Conservation (phyloP, 2,329 filamentous ascomycete species). For the Trichoderma polysporum region DNA sequence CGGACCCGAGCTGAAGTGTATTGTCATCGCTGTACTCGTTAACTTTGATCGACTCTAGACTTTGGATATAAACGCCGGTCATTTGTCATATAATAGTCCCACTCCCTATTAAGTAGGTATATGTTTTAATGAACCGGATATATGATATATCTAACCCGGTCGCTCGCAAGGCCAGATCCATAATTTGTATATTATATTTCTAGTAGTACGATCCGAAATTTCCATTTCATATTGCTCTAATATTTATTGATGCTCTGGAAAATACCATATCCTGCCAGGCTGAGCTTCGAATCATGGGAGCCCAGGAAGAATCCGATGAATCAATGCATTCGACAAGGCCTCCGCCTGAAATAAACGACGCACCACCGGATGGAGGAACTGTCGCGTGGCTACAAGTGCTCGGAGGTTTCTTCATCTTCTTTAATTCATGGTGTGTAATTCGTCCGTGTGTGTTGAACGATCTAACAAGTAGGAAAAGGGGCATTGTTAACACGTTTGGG, state of each 20-base stretch:
- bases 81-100: background rate
- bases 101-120: too few relatives aligned
- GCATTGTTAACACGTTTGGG: constrained; percentile 38
- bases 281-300: background rate
- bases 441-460: background rate
- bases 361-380: constrained; percentile 47
- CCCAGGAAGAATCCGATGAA: background rate
- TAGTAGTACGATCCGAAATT: background rate
- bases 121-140: background rate
- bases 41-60: background rate
- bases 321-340: background rate
- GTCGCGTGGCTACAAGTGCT: constrained; percentile 56
- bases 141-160: background rate
- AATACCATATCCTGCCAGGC: fast-evolving
- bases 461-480: constrained; percentile 24
- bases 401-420: constrained; percentile 44
- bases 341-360: background rate
- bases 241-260: background rate
- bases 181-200: background rate
- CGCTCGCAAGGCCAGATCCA: background rate
- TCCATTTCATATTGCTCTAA: background rate
- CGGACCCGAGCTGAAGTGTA: background rate
- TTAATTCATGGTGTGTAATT: constrained; percentile 5
- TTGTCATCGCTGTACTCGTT: background rate
- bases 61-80: too few relatives aligned